Conservation (phyloP, 805 yeast genomes). For the Kuraishia borneana region DNA sequence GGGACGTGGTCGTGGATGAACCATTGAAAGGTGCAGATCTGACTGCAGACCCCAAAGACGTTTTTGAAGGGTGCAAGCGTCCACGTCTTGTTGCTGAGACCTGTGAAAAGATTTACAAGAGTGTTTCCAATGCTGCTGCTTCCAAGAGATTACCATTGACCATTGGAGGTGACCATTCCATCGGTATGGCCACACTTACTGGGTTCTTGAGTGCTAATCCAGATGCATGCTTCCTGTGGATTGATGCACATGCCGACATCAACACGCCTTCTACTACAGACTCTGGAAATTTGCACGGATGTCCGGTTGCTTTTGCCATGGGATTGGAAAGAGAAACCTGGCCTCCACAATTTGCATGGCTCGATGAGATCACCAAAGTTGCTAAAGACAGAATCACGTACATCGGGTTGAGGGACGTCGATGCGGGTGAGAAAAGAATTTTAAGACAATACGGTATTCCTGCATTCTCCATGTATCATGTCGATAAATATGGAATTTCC, state of each 20-base stretch:
- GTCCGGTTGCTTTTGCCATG: slow-evolving; percentile 86
- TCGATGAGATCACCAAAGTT: slow-evolving; percentile 43
- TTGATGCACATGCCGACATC: slow-evolving; percentile 97
- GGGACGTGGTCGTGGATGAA: slow-evolving; percentile 44
- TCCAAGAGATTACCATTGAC: slow-evolving; percentile 60
- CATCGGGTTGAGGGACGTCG: slow-evolving; percentile 92
- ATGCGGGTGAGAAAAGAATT: slow-evolving; percentile 70
- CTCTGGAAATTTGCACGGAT: slow-evolving; percentile 91
- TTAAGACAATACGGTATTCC: slow-evolving; percentile 61
- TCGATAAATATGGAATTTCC: slow-evolving; percentile 89
- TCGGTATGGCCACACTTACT: slow-evolving; percentile 86
- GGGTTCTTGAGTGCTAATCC: slow-evolving; percentile 75
- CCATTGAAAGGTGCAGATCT: slow-evolving; percentile 43
- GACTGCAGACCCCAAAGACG: slow-evolving; percentile 36
- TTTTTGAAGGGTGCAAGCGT: slow-evolving; percentile 49
- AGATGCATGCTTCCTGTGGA: slow-evolving; percentile 87
- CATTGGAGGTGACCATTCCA: slow-evolving; percentile 94
- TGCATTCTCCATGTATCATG: slow-evolving; percentile 92
- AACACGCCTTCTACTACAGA: slow-evolving; percentile 78
- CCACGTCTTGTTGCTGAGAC: slow-evolving; percentile 72
- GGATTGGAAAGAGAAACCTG: slow-evolving; percentile 61
- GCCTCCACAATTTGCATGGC: slow-evolving; percentile 74
- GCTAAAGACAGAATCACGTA: slow-evolving; percentile 69
- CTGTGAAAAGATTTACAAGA: slow-evolving; percentile 47
- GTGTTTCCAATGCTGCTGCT: slow-evolving; percentile 41